Base-by-base conservation (phyloP, 441 rosid species). In the Erodium trifolium region DNA sequence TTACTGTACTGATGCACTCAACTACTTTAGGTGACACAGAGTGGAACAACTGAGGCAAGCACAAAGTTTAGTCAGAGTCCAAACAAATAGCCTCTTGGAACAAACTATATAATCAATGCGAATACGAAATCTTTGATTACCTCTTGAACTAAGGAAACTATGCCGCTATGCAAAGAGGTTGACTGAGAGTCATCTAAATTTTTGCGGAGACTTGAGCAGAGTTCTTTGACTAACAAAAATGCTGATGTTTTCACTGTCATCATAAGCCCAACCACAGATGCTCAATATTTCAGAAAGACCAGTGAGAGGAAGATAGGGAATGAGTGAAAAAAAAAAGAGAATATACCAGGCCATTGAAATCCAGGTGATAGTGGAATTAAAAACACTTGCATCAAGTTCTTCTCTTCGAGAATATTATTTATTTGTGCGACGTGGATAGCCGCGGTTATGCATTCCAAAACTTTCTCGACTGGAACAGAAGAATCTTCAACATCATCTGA, bases 161-260 rank as follows among this genome's bases (percentile, higher is more conserved):
- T 47, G 70, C 75, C 71, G 53, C 73, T 79, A 47, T 78, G 82
- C 68, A 18, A 65, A 70, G 79, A 70, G 49, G 69, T 67, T 77
- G 67, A 82, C 74, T 73, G 75, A 11, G 81, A 34, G 72, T 84
- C 83, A 69, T 75, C 79, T 78, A 76, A 76, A 63, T 53, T 66
- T 68, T 62, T 79, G 53, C 35, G 75, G 68, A 93, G 82, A 82
- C 86, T 86, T 17, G 85, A 79, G 84, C 90, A 85, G 55, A 93
- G 88, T 83, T 88, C 93, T 82, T 83, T 88, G 60, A 87, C 67
- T 31, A 88, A 82, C 23, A 85, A 76, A 79, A 91, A 86, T 59
- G 90, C 84, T 3, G 93, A 85, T 75, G 85, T 78, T 84, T 93
- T 93, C 74, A 88, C 99, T 93, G 93, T 71, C 76, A 82, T 10